Percentiles rank a stretch among this genome's conserved stretches.
These are phyloP conservation scores for Clitopilus hobsonii DNA, from an alignment of 768 basidiomycete genomes.

Conservation along the genomic window DNA sequence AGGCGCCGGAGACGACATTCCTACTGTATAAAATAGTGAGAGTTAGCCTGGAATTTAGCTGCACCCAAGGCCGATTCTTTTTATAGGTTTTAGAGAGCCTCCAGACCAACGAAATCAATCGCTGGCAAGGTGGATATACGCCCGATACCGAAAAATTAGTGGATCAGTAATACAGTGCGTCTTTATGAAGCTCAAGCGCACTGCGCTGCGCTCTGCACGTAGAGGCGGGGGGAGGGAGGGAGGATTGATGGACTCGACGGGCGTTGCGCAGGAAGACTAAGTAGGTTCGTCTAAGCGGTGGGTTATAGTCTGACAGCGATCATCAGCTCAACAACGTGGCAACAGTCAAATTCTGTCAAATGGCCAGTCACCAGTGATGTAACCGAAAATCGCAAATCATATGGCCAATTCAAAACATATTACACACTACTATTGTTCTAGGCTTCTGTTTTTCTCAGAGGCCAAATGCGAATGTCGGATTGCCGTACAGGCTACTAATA, in stretches of 20 bases:
- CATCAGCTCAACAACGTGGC: conserved; percentile 1
- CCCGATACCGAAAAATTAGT: neutral
- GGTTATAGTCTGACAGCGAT: neutral
- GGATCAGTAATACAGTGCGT: conserved; percentile 2
- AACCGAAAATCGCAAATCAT: neutral
- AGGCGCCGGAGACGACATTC: conserved; percentile 20
- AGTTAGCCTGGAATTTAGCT: too few species aligned
- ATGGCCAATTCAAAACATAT: neutral
- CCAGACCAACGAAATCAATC: neutral
- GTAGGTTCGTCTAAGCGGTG: neutral
- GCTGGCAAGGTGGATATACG: neutral
- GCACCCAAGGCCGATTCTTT: neutral
- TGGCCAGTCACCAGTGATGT: neutral
- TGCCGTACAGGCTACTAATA: conserved; percentile 49
- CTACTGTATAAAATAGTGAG: neutral
- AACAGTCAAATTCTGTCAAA: conserved; percentile 1
- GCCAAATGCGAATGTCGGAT: conserved; percentile 66
- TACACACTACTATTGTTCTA: conserved; percentile 1
- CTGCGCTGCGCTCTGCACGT: conserved; percentile 11
- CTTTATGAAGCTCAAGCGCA: conserved; percentile 5
- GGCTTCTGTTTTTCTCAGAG: conserved; percentile 20
- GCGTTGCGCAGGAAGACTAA: neutral
- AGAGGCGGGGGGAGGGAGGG: conserved; percentile 8
- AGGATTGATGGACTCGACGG: conserved; percentile 7
- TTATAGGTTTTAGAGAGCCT: neutral